Evolutionary conservation across 2,329 filamentous ascomycete genomes (phyloP).

Genomic region (Aspergillus luchuensis): DNA sequence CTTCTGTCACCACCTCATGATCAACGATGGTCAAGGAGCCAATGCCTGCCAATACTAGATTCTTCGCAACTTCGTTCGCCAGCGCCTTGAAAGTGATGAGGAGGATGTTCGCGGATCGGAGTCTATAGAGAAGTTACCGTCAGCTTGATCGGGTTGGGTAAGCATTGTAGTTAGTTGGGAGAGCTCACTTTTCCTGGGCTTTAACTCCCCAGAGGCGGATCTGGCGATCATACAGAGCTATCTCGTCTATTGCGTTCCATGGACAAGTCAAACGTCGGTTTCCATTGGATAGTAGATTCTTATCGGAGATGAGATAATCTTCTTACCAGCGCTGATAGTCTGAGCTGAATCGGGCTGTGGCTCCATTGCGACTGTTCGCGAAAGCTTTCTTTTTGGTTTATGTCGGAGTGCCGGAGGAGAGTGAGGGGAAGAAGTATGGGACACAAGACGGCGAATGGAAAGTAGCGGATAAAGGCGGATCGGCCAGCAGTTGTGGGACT

Average conservation of each 20-base stretch:
- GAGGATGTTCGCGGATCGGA: constrained; percentile 85
- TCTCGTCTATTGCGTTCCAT: constrained; percentile 67
- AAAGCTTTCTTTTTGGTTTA: neutral
- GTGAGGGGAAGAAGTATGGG: neutral
- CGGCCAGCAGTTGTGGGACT: neutral
- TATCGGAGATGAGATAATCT: neutral
- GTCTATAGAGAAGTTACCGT: constrained; percentile 51
- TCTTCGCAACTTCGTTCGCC: constrained; percentile 94
- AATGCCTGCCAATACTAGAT: constrained; percentile 90
- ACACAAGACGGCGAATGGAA: neutral
- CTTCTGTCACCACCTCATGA: constrained; percentile 70
- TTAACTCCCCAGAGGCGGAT: constrained; percentile 97
- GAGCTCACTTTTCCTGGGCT: constrained; percentile 72
- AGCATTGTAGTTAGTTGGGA: neutral
- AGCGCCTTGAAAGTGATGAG: constrained; percentile 85
- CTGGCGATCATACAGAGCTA: constrained; percentile 94
- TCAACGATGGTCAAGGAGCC: constrained; percentile 88
- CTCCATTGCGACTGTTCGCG: constrained; percentile 13
- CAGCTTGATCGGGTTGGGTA: neutral
- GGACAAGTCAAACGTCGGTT: constrained; percentile 6
- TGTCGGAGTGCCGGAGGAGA: neutral
- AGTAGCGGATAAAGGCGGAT: neutral
- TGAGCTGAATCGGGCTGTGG: constrained; percentile 10
- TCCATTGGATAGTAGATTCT: neutral
- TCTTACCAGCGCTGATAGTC: constrained; percentile 34